These are phyloP conservation scores for Fusarium verrucosum DNA, from an alignment of 2,329 filamentous ascomycete species.

Conservation along the genomic window DNA sequence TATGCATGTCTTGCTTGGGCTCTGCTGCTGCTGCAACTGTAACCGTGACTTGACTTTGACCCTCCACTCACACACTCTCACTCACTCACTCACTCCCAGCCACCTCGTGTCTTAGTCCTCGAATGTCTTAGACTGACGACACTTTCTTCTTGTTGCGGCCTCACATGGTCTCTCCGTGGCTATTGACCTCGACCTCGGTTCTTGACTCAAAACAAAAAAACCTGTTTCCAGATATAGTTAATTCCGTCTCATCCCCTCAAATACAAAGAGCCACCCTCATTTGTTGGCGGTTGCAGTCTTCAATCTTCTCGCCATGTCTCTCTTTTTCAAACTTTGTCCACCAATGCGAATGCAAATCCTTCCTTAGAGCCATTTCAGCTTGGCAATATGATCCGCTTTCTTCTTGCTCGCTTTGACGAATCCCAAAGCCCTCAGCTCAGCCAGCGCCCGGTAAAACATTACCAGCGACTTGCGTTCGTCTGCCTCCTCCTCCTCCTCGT, in stretches of 20 bases:
- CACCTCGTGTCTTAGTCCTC: constrained; percentile 35
- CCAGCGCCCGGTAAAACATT: constrained; percentile 84
- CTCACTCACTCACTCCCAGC: constrained; percentile 32
- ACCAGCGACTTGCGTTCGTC: constrained; percentile 70
- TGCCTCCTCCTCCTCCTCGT: constrained; percentile 42
- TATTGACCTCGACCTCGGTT: constrained; percentile 16
- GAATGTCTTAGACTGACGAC: constrained; percentile 35
- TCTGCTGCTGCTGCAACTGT: constrained; percentile 37
- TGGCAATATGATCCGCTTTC: constrained; percentile 91
- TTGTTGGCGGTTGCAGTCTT: constrained; percentile 8
- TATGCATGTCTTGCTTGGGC: constrained; percentile 39
- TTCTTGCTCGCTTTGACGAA: constrained; percentile 90
- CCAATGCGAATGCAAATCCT: constrained; percentile 15
- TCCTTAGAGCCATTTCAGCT: constrained; percentile 78
- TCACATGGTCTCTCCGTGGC: constrained; percentile 8
- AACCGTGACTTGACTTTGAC: constrained; percentile 5
- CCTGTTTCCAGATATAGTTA: constrained; percentile 11
- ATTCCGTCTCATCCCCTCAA: constrained; percentile 12
- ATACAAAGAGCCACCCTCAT: constrained; percentile 10
- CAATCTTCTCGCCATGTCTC: constrained; percentile 18
- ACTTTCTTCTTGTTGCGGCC: constrained; percentile 9
- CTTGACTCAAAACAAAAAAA: background rate
- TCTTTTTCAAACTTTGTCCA: constrained; percentile 17
- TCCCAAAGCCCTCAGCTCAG: constrained; percentile 85
- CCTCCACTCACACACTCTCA: constrained; percentile 14